Evolutionary conservation across 1,284 basidiomycete genomes (phyloP), one percentile per base, ranked within the genome.

Genomic region (Pseudomicrostroma phylloplanum): DNA sequence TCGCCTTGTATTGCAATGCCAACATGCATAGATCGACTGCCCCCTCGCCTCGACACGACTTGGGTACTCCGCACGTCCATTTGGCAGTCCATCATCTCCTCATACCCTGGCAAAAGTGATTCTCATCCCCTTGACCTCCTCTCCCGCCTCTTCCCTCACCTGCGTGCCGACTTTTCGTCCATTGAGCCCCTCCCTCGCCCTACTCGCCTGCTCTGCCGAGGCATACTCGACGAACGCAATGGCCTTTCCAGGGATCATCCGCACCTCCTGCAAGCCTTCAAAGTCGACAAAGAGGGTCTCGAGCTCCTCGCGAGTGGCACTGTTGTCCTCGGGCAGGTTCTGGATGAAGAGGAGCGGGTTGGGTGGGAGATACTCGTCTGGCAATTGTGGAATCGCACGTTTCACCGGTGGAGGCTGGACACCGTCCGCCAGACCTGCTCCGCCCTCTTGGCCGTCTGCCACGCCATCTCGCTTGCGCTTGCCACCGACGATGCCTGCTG

Each of bases 321-420:
- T 59, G 12, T 21, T 21, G 17, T n/a, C 43, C 21, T 26, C 25
- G 2, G 77, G 76, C 21, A 79, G 67, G 41, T 74, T 72, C 82
- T 99, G 94, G 68, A 98, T 80, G 85, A 99, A 99, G 61, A 99
- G 85, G 81, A 97, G 94, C 80, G 92, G 92, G 88, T 99, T 98
- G 39, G 94, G 94, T 3, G 96, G 96, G 8, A 98, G 85, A 81
- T 98, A 98, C 81, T 98, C 94, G 88, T 99, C 94, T 39, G 96
- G 93, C 90, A 97, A 88, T 57, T 72, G 51, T 36, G 49, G 56
- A 2, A 26, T 23, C 39, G 42, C 63, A 26, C 55, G 30, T 67
- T 55, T 53, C 42, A 48, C 54, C 21, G 39, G 51, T 4, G 19
- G n/a, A 15, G 51, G 21, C n/a, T 26, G n/a, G 13, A 25, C 51